phyloP scores from a whole-genome alignment of 768 basidiomycete genomes.

The Rhizopogon salebrosus region DNA sequence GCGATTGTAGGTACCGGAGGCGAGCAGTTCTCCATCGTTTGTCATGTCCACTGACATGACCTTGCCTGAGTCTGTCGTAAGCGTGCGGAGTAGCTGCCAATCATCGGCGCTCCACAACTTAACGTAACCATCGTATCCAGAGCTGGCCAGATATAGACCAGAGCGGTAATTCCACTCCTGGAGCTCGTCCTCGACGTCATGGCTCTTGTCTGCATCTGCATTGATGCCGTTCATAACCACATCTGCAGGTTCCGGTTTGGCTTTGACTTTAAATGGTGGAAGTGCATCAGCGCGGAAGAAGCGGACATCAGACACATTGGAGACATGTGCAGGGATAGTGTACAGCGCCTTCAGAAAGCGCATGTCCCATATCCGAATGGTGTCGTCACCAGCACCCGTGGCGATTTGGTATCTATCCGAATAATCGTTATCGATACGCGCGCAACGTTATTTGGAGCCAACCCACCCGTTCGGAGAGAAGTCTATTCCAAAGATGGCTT shows the following conservation, averaged over 20 bases:
- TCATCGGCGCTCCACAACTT: slow-evolving; percentile 98
- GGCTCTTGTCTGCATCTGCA: slow-evolving; percentile 20
- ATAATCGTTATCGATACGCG: not conserved
- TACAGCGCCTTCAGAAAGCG: slow-evolving; percentile 88
- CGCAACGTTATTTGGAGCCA: not conserved
- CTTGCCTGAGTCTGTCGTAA: slow-evolving; percentile 95
- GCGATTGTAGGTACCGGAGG: slow-evolving; percentile 87
- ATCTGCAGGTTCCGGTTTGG: slow-evolving; percentile 29
- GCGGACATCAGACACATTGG: slow-evolving; percentile 90
- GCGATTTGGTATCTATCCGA: slow-evolving; percentile 86
- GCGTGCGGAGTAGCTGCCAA: slow-evolving; percentile 85
- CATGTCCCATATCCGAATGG: slow-evolving; percentile 98
- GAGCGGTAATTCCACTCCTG: slow-evolving; percentile 80
- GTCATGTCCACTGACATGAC: slow-evolving; percentile 97
- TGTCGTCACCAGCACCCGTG: slow-evolving; percentile 95
- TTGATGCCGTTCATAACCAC: slow-evolving; percentile 47
- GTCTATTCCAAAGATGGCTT: slow-evolving; percentile 84
- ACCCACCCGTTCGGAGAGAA: slow-evolving; percentile 95
- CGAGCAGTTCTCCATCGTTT: slow-evolving; percentile 76
- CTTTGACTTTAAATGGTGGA: slow-evolving; percentile 35
- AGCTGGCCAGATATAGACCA: slow-evolving; percentile 88
- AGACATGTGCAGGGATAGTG: slow-evolving; percentile 94
- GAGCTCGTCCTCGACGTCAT: slow-evolving; percentile 19
- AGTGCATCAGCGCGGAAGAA: slow-evolving; percentile 76
- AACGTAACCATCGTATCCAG: slow-evolving; percentile 93